Percentiles rank a stretch among this genome's conserved stretches.
Evolutionary conservation across 805 yeast genomes (phyloP).

Genomic region (Candida berthetii): DNA sequence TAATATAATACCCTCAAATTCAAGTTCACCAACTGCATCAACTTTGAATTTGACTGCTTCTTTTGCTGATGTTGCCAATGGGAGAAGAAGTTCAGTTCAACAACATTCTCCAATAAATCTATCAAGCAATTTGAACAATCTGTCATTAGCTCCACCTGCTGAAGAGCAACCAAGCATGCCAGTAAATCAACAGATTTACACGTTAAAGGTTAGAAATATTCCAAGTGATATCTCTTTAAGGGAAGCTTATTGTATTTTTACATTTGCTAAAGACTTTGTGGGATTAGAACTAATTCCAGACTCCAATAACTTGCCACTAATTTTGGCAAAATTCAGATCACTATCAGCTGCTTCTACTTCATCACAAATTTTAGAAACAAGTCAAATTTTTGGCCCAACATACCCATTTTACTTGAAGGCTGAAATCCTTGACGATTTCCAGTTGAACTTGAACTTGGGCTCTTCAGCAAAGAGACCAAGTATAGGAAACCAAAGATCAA

Average conservation of each 20-base stretch:
- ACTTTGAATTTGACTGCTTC: constrained; percentile 6
- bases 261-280: constrained; percentile 60
- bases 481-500: constrained; percentile 53
- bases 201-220: constrained; percentile 43
- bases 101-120: constrained; percentile 19
- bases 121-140: constrained; percentile 10
- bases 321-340: constrained; percentile 40
- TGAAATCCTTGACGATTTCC: constrained; percentile 31
- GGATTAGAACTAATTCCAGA: constrained; percentile 40
- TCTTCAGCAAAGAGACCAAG: constrained; percentile 43
- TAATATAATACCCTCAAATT: constrained; percentile 9
- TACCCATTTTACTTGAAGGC: constrained; percentile 32
- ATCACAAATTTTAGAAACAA: constrained; percentile 33
- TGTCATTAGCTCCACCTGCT: constrained; percentile 8
- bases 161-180: neutral
- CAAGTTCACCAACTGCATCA: constrained; percentile 16
- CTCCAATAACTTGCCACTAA: constrained; percentile 25
- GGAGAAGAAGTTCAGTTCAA: constrained; percentile 12
- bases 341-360: constrained; percentile 36
- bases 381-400: constrained; percentile 43
- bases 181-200: constrained; percentile 8
- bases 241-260: constrained; percentile 62
- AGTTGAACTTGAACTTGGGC: constrained; percentile 11
- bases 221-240: constrained; percentile 61
- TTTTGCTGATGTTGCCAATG: constrained; percentile 3